phyloP scores from a whole-genome alignment of 2,329 filamentous ascomycete genomes.

The Alternaria gaisen region DNA sequence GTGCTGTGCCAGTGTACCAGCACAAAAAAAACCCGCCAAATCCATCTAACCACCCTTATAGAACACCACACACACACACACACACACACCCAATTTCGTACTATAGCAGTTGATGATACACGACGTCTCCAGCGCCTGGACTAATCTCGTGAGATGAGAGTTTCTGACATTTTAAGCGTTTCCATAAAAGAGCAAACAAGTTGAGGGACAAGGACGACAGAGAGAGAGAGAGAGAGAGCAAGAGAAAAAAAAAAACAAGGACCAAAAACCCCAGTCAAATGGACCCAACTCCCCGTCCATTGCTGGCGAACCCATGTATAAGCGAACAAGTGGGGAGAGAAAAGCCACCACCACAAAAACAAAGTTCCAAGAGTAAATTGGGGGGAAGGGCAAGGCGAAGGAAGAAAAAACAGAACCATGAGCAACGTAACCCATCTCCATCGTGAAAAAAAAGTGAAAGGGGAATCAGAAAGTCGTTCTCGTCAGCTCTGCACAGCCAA shows the following conservation, averaged over 20 bases:
- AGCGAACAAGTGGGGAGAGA: neutral
- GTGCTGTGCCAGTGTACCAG: slow-evolving; percentile 30
- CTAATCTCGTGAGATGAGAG: slow-evolving; percentile 38
- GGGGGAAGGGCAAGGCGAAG: neutral
- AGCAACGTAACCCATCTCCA: slow-evolving; percentile 28
- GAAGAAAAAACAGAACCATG: slow-evolving; percentile 14
- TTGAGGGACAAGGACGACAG: neutral
- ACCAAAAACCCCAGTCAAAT: neutral
- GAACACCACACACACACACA: neutral
- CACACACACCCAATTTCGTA: slow-evolving; percentile 23
- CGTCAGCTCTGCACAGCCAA: neutral
- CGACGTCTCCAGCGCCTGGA: slow-evolving; percentile 40
- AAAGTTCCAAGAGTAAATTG: too few relatives aligned
- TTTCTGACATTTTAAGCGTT: slow-evolving; percentile 33
- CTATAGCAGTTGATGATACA: slow-evolving; percentile 32
- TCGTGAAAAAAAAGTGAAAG: neutral
- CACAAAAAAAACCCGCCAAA: slow-evolving; percentile 16
- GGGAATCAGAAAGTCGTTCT: neutral
- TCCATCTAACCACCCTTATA: slow-evolving; percentile 24
- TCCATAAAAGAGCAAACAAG: neutral
- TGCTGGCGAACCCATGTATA: slow-evolving; percentile 35
- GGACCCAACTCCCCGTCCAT: slow-evolving; percentile 20
- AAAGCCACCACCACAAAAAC: too few relatives aligned
- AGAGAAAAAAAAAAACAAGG: slow-evolving; percentile 13
- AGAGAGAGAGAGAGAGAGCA: neutral